Evolutionary conservation across 345 rosid genomes (phyloP), one percentile per base, ranked within the genome.

Genomic region (Eucalyptus rudis): DNA sequence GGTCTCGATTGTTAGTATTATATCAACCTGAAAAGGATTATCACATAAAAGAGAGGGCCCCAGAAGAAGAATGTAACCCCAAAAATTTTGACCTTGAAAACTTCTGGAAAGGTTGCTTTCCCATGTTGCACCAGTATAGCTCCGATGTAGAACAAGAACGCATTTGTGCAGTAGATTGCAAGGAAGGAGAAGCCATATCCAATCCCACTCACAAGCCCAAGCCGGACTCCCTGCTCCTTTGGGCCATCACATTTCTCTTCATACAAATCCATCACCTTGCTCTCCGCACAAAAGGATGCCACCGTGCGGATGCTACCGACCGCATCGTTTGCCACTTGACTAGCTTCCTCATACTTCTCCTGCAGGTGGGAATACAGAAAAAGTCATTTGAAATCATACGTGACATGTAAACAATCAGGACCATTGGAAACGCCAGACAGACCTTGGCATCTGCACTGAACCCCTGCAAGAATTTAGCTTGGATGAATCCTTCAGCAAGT

Each of bases 291-390:
- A 88, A 95, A 95, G 3, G 97, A 95, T 3, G 97, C 96, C 27
- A 95, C 92, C 0, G 96, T 95, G 91, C 97, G 90, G 47, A 95
- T 95, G 86, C 95, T 89, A 9, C 96, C 94, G 4, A 95, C 95
- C 1, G 95, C 97, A 89, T 94, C 97, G n/a, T 91, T 95, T 11
- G 94, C 97, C 51, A 95, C 95, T 88, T 95, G 95, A 89, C 96
- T 95, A 56, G 96, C 97, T 91, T 95, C 94, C 90, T 95, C 97
- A 16, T 95, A 95, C 95, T 92, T 95, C 86, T 90, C 47, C 96
- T 94, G 89, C 89, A 88, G 29, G 31, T 27, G 44, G 44, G 43
- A 27, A 66, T 47, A 59, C 11, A 40, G 15, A 27, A 44, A 52
- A 86, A 49, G 87, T 54, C 7, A 49, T 88, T 33, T 36, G 29